Evolutionary conservation across 352 stramenopile genomes (phyloP), one percentile per base, ranked within the genome.

Genomic region (Pythium rishiriense): DNA sequence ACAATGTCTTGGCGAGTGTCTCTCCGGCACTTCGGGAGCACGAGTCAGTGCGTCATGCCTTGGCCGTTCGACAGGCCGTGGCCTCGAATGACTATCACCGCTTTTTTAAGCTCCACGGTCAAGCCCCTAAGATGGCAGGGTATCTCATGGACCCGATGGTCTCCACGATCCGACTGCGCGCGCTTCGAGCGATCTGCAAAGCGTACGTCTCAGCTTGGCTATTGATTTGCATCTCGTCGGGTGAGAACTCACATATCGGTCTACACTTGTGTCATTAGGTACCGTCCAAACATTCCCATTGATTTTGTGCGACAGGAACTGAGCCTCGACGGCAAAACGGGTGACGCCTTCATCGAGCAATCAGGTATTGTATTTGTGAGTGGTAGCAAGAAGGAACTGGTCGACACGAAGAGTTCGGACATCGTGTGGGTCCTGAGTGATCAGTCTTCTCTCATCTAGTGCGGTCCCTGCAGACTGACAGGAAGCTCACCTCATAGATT

Each of bases 81-180:
- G 72, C 85, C 68, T 75, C 83, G 64, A 95, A 95, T 80, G 75
- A 95, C 71, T 96, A 92, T 59, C 83, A 93, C 68, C 79, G 79
- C 69, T 96, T 96, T 76, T 96, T 95, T 64, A 78, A 93, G 77
- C 79, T 96, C 48, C 92, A 91, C 79, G 75, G 81, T 71, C 70
- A 81, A 79, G 81, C 86, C 70, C 88, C 86, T 29, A 96, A 96
- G 71, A 96, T 96, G 88, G 80, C 85, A 77, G 86, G 85, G 73
- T 96, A 93, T 65, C 63, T 96, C 28, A 96, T 96, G 88, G 87
- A 96, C 66, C 74, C 83, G 4, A 92, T 94, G 78, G 82, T 93
- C 51, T 66, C 83, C 39, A 79, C 87, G 47, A 91, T 96, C 53
- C 87, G 87, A 63, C 74, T 96, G 26, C 78, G 76, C 45, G 85